Evolutionary conservation across 192 early-diverging fungal genomes (phyloP).

Genomic region (Mortierella claussenii): DNA sequence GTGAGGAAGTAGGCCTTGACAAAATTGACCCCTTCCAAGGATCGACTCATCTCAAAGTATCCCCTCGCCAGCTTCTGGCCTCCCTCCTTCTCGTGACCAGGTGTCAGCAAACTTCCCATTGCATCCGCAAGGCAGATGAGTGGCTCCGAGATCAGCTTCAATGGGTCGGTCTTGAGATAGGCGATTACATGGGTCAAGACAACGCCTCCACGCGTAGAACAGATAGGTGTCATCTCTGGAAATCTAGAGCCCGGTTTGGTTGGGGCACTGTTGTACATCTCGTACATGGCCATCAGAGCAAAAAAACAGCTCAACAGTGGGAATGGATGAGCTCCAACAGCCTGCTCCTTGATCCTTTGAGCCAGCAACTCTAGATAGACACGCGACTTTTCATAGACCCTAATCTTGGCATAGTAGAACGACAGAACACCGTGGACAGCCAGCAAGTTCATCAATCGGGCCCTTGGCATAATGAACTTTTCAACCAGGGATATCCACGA

Average conservation of each 20-base stretch:
- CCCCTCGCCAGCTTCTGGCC: conserved; percentile 23
- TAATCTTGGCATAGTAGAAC: conserved; percentile 53
- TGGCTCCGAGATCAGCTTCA: conserved; percentile 5
- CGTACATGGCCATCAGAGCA: conserved; percentile 27
- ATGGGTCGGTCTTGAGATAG: conserved; percentile 18
- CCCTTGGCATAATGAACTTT: conserved; percentile 41
- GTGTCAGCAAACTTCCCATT: neutral
- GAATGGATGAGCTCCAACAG: conserved; percentile 40
- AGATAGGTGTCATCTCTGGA: neutral
- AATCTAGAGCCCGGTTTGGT: neutral
- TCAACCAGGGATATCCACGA: conserved; percentile 53
- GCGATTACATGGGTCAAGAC: conserved; percentile 6
- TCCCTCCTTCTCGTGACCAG: conserved; percentile 12
- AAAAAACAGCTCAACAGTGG: conserved; percentile 39
- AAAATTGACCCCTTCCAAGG: conserved; percentile 53
- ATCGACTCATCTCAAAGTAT: conserved; percentile 40
- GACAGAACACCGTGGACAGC: conserved; percentile 51
- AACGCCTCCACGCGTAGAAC: neutral
- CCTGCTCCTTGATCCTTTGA: conserved; percentile 21
- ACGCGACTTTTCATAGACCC: conserved; percentile 37
- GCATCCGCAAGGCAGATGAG: conserved; percentile 1
- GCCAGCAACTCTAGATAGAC: conserved; percentile 30
- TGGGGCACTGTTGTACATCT: conserved; percentile 4
- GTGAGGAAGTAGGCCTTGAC: conserved; percentile 57
- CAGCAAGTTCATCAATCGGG: conserved; percentile 47